phyloP scores from a whole-genome alignment of 495 filamentous ascomycete genomes.

The Talaromyces borbonicus region DNA sequence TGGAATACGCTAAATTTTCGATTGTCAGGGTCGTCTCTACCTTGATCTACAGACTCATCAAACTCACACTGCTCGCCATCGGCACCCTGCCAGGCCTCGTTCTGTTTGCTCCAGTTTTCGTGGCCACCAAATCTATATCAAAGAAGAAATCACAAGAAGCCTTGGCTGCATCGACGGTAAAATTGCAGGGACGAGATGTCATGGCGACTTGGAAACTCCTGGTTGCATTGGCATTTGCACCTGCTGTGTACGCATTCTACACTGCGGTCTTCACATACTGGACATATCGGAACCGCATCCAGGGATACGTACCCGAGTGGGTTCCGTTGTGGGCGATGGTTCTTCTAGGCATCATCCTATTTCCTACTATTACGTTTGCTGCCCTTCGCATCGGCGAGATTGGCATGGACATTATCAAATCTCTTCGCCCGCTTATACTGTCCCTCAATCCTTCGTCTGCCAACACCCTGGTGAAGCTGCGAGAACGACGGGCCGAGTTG shows the following conservation, averaged over 20 bases:
- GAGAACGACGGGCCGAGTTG: conserved; percentile 60
- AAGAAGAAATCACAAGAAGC: conserved; percentile 83
- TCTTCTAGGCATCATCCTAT: conserved; percentile 62
- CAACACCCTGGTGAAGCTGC: conserved; percentile 74
- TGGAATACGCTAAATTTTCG: conserved; percentile 81
- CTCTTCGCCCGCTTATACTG: conserved; percentile 81
- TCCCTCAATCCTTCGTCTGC: conserved; percentile 74
- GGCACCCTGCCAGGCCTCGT: conserved; percentile 79
- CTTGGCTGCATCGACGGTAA: conserved; percentile 85
- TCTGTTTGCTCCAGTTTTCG: conserved; percentile 87
- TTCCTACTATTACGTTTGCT: conserved; percentile 83
- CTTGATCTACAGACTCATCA: conserved; percentile 68
- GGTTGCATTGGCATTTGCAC: conserved; percentile 80
- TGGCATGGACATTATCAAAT: conserved; percentile 97
- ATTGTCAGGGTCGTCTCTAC: conserved; percentile 62
- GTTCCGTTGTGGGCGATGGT: conserved; percentile 73
- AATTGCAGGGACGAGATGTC: conserved; percentile 87
- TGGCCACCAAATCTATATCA: conserved; percentile 82
- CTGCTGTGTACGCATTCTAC: conserved; percentile 75
- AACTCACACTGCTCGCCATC: conserved; percentile 64
- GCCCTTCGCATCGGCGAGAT: conserved; percentile 92
- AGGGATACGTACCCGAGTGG: conserved; percentile 68
- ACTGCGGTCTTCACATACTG: conserved; percentile 61
- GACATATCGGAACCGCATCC: conserved; percentile 71
- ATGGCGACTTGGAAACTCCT: conserved; percentile 99